Conservation (phyloP, 768 basidiomycete species). For the Boletus subcaerulescens region DNA sequence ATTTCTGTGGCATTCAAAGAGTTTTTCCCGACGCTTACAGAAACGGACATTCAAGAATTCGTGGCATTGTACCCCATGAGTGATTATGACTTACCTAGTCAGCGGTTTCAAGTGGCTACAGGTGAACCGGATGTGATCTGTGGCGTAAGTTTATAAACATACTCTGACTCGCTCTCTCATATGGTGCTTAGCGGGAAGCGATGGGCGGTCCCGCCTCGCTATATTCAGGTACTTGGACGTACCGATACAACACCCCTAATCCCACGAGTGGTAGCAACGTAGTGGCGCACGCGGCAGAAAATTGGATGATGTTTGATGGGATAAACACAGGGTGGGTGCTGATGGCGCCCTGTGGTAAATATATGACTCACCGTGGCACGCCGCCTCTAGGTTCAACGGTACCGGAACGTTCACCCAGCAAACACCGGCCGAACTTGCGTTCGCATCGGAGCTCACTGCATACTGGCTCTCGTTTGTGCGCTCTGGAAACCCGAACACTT, state of each 20-base stretch:
- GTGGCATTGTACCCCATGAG: conserved; percentile 41
- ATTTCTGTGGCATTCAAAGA: conserved; percentile 34
- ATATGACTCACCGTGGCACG: conserved; percentile 18
- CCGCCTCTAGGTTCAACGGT: conserved; percentile 44
- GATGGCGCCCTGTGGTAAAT: background rate
- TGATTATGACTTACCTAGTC: conserved; percentile 40
- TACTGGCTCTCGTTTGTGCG: conserved; percentile 70
- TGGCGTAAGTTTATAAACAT: conserved; percentile 40
- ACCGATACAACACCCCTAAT: conserved; percentile 58
- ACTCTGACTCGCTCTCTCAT: background rate
- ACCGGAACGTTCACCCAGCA: conserved; percentile 47
- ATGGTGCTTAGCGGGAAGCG: conserved; percentile 38
- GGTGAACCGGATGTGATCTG: conserved; percentile 52
- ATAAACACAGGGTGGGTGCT: conserved; percentile 53
- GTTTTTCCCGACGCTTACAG: conserved; percentile 46
- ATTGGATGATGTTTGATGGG: conserved; percentile 68
- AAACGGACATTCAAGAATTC: conserved; percentile 38
- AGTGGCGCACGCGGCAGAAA: conserved; percentile 55
- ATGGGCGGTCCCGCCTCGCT: conserved; percentile 42
- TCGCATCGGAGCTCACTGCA: conserved; percentile 57
- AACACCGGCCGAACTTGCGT: conserved; percentile 45
- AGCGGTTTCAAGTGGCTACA: conserved; percentile 45
- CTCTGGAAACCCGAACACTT: conserved; percentile 51
- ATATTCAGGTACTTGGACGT: conserved; percentile 43
- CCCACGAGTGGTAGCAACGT: conserved; percentile 37